A percentile compares a stretch with the other conserved stretches of the same genome.
Evolutionary conservation across 805 yeast genomes (phyloP).

Genomic region (Starmera dryadoides): DNA sequence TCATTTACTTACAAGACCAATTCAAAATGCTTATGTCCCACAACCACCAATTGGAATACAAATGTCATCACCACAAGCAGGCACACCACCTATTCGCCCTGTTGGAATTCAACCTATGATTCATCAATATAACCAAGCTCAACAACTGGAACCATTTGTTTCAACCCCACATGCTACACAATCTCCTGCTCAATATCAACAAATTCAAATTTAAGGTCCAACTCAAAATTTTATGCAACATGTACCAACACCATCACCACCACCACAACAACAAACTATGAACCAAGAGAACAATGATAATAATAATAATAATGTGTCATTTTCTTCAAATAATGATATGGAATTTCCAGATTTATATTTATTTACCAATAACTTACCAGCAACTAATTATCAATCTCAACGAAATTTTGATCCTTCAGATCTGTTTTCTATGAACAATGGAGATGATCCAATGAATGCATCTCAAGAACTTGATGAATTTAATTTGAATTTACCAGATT

Average conservation of each 20-base stretch:
- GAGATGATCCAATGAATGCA: constrained; percentile 10
- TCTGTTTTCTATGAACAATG: constrained; percentile 12
- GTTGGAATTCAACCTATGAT: background rate
- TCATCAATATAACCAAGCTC: constrained; percentile 3
- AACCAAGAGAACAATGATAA: background rate
- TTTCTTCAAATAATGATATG: constrained; percentile 1
- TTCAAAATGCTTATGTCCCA: background rate
- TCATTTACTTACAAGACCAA: too few relatives aligned
- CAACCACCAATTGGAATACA: background rate
- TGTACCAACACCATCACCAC: background rate
- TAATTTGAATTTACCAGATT: constrained; percentile 17
- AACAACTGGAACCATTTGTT: constrained; percentile 5
- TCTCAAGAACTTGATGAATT: constrained; percentile 14
- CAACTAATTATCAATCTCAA: constrained; percentile 10
- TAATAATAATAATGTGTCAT: background rate
- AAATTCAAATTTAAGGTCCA: too few relatives aligned
- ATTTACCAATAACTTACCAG: constrained; percentile 15
- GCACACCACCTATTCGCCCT: background rate
- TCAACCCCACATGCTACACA: too few relatives aligned
- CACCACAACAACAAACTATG: background rate
- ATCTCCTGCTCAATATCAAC: too few relatives aligned
- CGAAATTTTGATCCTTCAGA: constrained; percentile 19
- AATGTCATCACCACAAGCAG: background rate
- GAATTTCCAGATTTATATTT: constrained; percentile 23
- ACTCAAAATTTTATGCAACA: too few relatives aligned